Evolutionary conservation across 1,284 basidiomycete species (phyloP).

Genomic region (Fistulinella staudtii): DNA sequence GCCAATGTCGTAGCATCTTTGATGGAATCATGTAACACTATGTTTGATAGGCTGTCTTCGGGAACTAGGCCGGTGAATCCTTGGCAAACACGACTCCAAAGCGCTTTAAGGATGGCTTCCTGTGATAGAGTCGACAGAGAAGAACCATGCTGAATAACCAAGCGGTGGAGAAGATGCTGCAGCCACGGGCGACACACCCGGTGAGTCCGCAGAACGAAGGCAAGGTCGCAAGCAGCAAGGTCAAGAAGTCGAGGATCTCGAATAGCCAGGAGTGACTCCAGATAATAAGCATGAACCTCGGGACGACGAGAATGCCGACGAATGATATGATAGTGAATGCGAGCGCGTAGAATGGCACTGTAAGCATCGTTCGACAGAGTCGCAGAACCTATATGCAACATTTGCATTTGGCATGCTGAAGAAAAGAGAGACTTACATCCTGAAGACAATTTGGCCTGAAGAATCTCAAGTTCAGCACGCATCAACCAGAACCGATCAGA

Average conservation of each 20-base stretch:
- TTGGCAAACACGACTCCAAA: constrained; percentile 22
- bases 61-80: not conserved
- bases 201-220: constrained; percentile 22
- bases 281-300: constrained; percentile 26
- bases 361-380: constrained; percentile 12
- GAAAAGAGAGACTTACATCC: constrained; percentile 14
- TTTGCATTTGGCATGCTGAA: not conserved
- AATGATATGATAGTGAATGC: constrained; percentile 24
- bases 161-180: constrained; percentile 27
- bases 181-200: constrained; percentile 23
- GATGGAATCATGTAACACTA: not conserved
- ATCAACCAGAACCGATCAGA: constrained; percentile 44
- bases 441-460: not conserved
- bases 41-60: not conserved
- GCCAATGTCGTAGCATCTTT: constrained; percentile 14
- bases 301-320: constrained; percentile 24
- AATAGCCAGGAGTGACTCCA: constrained; percentile 22
- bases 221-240: constrained; percentile 19
- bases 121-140: constrained; percentile 18
- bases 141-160: constrained; percentile 19
- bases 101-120: constrained; percentile 17
- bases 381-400: constrained; percentile 11
- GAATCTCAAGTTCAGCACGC: constrained; percentile 31
- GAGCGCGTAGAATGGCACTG: constrained; percentile 16
- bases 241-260: constrained; percentile 17